Conservation (phyloP, 176 grass and related monocot genomes). For the Coix lacrymajobi region DNA sequence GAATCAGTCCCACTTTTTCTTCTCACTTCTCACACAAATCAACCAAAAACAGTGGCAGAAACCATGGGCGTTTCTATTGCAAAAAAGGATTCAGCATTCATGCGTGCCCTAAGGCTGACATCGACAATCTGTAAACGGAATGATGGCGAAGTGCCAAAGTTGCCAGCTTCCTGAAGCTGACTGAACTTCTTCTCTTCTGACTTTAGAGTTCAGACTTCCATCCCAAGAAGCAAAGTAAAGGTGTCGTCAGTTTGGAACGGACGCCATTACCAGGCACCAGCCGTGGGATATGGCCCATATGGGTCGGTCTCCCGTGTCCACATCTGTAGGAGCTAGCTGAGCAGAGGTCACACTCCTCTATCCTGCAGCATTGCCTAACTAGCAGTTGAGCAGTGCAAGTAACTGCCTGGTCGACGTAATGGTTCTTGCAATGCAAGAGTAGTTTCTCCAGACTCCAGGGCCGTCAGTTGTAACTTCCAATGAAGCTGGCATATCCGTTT, state of each 20-base stretch:
- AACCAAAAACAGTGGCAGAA: too few species aligned
- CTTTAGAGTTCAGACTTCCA: slow-evolving; percentile 8
- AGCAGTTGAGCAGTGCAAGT: slow-evolving; percentile 19
- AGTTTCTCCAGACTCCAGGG: not conserved
- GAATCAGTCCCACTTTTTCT: too few species aligned
- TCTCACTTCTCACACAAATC: too few species aligned
- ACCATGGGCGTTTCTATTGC: too few species aligned
- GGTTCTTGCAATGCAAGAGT: too few species aligned
- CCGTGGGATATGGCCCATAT: not conserved
- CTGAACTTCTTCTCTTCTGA: not conserved
- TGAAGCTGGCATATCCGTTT: not conserved
- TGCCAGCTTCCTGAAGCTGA: not conserved
- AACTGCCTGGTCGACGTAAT: not conserved
- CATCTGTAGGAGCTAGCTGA: not conserved
- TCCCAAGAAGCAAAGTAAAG: not conserved
- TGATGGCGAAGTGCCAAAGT: not conserved
- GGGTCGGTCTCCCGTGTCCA: not conserved
- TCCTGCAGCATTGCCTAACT: not conserved
- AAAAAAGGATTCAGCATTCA: not conserved
- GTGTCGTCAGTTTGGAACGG: not conserved
- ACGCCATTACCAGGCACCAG: not conserved
- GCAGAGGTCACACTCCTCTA: not conserved
- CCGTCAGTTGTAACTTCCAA: not conserved
- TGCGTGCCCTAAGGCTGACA: not conserved
- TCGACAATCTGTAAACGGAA: not conserved